Conservation (phyloP, 768 basidiomycete genomes). For the Lentinus tigrinus region DNA sequence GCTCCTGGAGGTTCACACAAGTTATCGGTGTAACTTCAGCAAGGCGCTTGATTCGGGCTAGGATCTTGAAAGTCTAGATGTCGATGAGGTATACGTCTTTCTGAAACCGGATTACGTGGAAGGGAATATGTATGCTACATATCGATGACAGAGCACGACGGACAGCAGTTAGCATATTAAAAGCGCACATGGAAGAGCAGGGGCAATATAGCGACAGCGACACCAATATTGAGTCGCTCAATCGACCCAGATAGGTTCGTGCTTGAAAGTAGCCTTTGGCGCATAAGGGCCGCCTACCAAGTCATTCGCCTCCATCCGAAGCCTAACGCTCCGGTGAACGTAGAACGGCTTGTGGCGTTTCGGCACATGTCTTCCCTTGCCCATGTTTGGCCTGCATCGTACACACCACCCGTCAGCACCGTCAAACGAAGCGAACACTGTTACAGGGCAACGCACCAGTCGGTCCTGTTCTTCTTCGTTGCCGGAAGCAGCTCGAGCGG, state of each 20-base stretch:
- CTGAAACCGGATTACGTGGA: no score
- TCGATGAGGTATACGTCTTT: no score
- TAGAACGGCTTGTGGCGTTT: constrained; percentile 18
- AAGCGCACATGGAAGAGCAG: background rate
- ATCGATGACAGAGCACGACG: no score
- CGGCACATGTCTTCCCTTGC: constrained; percentile 22
- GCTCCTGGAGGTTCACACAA: no score
- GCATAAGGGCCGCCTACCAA: constrained; percentile 29
- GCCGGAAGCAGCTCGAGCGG: constrained; percentile 51
- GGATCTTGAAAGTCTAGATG: no score
- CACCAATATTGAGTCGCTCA: constrained; percentile 1
- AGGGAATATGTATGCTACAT: no score
- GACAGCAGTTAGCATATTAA: background rate
- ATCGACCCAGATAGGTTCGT: constrained; percentile 17
- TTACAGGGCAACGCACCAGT: background rate
- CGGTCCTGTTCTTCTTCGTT: constrained; percentile 7
- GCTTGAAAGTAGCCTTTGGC: constrained; percentile 27
- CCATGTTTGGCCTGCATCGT: constrained; percentile 20
- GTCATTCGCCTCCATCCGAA: constrained; percentile 21
- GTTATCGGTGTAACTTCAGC: no score
- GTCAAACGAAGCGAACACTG: background rate
- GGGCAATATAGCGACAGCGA: background rate
- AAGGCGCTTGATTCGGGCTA: no score
- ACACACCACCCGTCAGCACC: background rate
- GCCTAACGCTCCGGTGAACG: constrained; percentile 29